Base-by-base conservation (phyloP, 2,329 filamentous ascomycete genomes). In the Sporothrix sp. region DNA sequence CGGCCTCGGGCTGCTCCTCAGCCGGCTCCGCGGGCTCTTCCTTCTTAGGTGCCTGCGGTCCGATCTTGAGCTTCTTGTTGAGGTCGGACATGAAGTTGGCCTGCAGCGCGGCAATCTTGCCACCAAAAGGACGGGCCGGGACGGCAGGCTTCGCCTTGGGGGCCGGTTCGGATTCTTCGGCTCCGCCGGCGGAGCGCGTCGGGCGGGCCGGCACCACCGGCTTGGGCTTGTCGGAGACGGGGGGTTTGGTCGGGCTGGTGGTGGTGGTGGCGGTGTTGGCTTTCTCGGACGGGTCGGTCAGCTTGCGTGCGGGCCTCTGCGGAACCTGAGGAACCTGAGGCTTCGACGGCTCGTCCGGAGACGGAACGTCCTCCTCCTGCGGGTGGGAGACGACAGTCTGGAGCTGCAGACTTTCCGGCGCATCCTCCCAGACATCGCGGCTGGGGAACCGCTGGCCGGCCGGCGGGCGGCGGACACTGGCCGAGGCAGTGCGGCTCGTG, bases 371-470 rank as follows among this genome's bases (percentile, higher is more conserved):
- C 3, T 75, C 71, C 25, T 74, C 70, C 50, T 75, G 78, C 25
- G 69, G 77, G 21, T 65, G 72, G 37, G 66, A 73, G 45, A 94
- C 82, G 0, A 84, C 90, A 0, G 90, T 85, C 60, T 89, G 81
- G 18, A 94, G 76, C 56, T 85, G 76, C 52, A 86, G 77, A 60
- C 87, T 91, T 59, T 95, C 88, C 1, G 91, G 91, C 0, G 79
- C 82, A 64, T 97, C 91, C 68, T 97, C 91, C 91, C 91, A 96
- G 37, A 96, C 81, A 66, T 97, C 91, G 50, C 82, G 81, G 63
- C 90, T 95, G 0, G 91, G 91, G 65, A 97, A 97, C 11, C 88
- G 81, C 47, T 83, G 81, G 52, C 72, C 58, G 54, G 55, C 71
- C 5, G 83, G 78, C 20, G 83, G 67, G 38, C 18, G 35, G 30